These are phyloP conservation scores for Tetrahymena borealis DNA, from an alignment of 73 alveolate species.

Conservation along the genomic window DNA sequence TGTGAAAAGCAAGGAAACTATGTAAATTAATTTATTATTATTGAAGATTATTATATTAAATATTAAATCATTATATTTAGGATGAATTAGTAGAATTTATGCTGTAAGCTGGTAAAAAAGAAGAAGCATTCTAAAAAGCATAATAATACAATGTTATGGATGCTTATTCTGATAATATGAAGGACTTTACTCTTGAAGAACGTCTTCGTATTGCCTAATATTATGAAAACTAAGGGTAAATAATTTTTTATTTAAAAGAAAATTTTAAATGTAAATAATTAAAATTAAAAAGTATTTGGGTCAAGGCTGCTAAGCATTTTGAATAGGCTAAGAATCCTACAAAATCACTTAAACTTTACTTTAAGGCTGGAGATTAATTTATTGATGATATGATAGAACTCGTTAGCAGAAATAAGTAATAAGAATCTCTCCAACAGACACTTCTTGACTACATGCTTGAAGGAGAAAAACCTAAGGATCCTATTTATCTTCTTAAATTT, in stretches of 20 bases:
- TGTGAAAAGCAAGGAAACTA: conserved; percentile 79
- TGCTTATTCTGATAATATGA: conserved; percentile 82
- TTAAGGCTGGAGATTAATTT: conserved; percentile 84
- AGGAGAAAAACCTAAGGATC: conserved; percentile 91
- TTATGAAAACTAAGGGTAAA: conserved; percentile 83
- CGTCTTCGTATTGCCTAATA: conserved; percentile 84
- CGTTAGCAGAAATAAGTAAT: conserved; percentile 82
- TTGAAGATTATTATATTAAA: not conserved
- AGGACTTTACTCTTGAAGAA: conserved; percentile 83
- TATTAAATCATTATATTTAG: conserved; percentile 19
- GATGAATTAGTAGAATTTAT: conserved; percentile 92
- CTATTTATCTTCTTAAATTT: conserved; percentile 77
- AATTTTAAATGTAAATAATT: not conserved
- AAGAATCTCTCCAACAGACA: conserved; percentile 84
- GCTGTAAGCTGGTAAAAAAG: conserved; percentile 90
- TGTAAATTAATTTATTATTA: not conserved
- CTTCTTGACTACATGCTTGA: conserved; percentile 91
- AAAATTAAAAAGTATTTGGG: not conserved
- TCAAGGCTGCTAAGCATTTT: conserved; percentile 89
- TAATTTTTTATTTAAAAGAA: conserved; percentile 37
- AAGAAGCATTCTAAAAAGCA: conserved; percentile 94
- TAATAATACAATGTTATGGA: conserved; percentile 91
- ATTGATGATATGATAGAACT: conserved; percentile 91
- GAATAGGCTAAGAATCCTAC: conserved; percentile 89
- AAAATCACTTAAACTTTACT: conserved; percentile 87